A percentile compares a stretch with the other conserved stretches of the same genome.
Evolutionary conservation across 371 early-diverging fungal genomes (phyloP).

Genomic region (Mycotypha africana): DNA sequence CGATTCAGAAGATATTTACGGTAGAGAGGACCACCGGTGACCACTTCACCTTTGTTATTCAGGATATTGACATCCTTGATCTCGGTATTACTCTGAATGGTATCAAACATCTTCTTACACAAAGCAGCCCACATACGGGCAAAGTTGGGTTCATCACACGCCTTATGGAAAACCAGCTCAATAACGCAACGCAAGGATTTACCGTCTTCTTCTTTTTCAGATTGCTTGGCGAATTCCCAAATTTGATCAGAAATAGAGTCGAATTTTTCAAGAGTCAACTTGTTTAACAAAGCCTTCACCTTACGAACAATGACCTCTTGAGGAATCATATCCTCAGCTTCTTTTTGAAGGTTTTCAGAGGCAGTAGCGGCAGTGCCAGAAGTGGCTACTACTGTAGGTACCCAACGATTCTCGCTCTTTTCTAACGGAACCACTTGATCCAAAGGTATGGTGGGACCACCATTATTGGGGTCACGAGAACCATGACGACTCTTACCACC

Average conservation of each 20-base stretch:
- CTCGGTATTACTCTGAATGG: slow-evolving; percentile 25
- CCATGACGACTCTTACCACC: slow-evolving; percentile 47
- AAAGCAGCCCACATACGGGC: slow-evolving; percentile 86
- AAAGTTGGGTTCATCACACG: slow-evolving; percentile 90
- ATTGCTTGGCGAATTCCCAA: slow-evolving; percentile 67
- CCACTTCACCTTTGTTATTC: slow-evolving; percentile 46
- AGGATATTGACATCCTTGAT: slow-evolving; percentile 48
- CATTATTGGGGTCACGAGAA: slow-evolving; percentile 31
- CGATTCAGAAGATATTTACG: slow-evolving; percentile 86
- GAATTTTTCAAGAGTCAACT: slow-evolving; percentile 93
- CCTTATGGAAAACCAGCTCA: slow-evolving; percentile 87
- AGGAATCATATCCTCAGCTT: slow-evolving; percentile 33
- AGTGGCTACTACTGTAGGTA: slow-evolving; percentile 50
- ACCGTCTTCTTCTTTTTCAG: slow-evolving; percentile 63
- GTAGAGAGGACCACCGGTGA: slow-evolving; percentile 71
- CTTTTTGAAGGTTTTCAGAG: slow-evolving; percentile 5
- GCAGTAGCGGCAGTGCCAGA: slow-evolving; percentile 17
- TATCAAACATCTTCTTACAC: slow-evolving; percentile 66
- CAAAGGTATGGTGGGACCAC: slow-evolving; percentile 57
- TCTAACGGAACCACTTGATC: slow-evolving; percentile 71
- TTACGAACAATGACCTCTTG: slow-evolving; percentile 70
- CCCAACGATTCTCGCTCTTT: slow-evolving; percentile 83
- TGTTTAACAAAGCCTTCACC: slow-evolving; percentile 89
- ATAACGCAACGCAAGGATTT: slow-evolving; percentile 74
- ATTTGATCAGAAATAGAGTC: slow-evolving; percentile 81